A percentile compares a stretch with the other conserved stretches of the same genome.
Conservation (phyloP, 2,329 filamentous ascomycete genomes). For the Penicillium thymicola region DNA sequence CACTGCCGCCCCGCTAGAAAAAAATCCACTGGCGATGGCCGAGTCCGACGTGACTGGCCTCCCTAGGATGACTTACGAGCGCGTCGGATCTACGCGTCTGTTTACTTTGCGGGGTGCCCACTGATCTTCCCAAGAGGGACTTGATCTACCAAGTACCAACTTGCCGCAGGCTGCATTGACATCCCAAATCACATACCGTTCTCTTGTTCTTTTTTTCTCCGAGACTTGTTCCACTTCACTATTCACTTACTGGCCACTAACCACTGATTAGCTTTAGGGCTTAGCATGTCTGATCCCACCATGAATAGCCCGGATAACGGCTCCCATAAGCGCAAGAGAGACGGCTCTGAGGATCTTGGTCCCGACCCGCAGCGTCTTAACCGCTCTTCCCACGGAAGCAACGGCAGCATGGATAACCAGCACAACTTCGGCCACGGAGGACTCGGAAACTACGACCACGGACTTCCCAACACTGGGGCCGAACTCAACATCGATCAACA, state of each 20-base stretch:
- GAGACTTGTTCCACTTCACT: background rate
- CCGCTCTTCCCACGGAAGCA: constrained; percentile 40
- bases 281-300: constrained; percentile 39
- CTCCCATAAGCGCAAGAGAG: constrained; percentile 42
- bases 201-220: background rate
- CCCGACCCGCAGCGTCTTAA: constrained; percentile 42
- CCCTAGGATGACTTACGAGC: constrained; percentile 11
- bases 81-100: constrained; percentile 33
- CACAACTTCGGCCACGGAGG: constrained; percentile 35
- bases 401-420: constrained; percentile 38
- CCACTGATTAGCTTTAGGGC: constrained; percentile 7
- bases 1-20: background rate
- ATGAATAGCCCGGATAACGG: constrained; percentile 36
- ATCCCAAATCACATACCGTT: background rate
- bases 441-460: constrained; percentile 39
- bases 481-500: constrained; percentile 46
- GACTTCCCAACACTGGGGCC: constrained; percentile 34
- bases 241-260: constrained; percentile 16
- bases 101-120: constrained; percentile 18
- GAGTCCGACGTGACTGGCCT: constrained; percentile 1
- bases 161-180: constrained; percentile 6
- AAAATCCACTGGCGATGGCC: background rate
- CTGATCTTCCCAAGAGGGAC: constrained; percentile 11
- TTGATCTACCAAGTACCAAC: constrained; percentile 7
- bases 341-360: constrained; percentile 38